Base-by-base conservation (phyloP, 2,329 filamentous ascomycete species). In the Epichloe elymi region DNA sequence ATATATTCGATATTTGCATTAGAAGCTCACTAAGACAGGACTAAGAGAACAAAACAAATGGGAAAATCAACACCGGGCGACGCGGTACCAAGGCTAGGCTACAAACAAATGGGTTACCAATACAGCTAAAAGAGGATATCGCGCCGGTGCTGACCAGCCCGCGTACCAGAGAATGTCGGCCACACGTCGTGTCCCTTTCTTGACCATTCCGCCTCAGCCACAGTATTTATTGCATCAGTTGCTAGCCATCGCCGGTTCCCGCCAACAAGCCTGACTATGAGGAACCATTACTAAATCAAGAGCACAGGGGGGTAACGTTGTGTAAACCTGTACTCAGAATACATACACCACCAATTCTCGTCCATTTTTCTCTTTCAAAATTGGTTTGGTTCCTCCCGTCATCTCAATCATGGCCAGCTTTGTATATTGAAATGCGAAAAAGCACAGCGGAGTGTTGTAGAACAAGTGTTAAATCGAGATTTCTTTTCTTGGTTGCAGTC, bases 1-100 rank as follows among this genome's bases (percentile, higher is more conserved):
- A 70, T 67, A 68, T 68, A 70, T 70, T 68, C 73, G 72, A 77
- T 78, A 76, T 78, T 71, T 77, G 75, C 74, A 80, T 80, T 79
- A 80, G 71, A 78, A 78, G 72, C 72, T 69, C 71, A 78, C 69
- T 78, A 79, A 64, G 73, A 74, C 68, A 75, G 11, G 72, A 69
- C 69, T 67, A 66, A 70, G 70, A 67, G 62, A 60, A 67, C 54
- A 61, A 60, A 62, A 72, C 69, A 69, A 67, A 65, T 70, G 69
- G 65, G 62, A 59, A 61, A 63, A 61, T 63, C 56, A 56, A n/a
- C n/a, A 55, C 51, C 56, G 56, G 56, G 52, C 46, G 49, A 49
- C 53, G 23, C 50, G 48, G 48, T 40, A 44, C 36, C 52, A 52
- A 55, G 55, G 54, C 60, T 56, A 60, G 55, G 58, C 57, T 56